Evolutionary conservation across 345 rosid species (phyloP), one percentile per base, ranked within the genome.

Genomic region (Aethionema arabicum): DNA sequence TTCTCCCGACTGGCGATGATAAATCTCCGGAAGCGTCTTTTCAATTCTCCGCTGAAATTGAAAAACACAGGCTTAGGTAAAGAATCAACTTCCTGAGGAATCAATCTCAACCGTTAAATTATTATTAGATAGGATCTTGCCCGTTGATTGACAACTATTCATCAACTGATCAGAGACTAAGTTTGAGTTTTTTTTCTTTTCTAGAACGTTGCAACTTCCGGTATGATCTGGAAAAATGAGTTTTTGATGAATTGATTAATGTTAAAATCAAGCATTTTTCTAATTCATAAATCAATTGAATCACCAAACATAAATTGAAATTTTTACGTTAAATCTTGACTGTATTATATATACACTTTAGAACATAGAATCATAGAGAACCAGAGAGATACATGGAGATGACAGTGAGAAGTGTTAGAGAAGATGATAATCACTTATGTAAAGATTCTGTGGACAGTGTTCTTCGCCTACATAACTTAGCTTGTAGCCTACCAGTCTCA

Each of bases 401-500:
- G 6, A 13, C 38, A 66, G 37, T 2, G 11, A 65, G 61, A 21
- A 21, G 2, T 21, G 27, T 21, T 21, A 21, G 27, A 21, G 2
- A 21, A 21, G 27, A 21, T n/a, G 27, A 21, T 21, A 21, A 21
- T 21, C 27, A 21, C 37, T 21, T 27, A 45, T 12, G 54, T 10
- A 40, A 41, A 27, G 32, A 46, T 63, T 74, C 55, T 3, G 79
- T 65, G 50, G 79, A 82, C 66, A 79, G 75, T 69, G 61, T 80
- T 62, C 78, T 47, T 11, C 78, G 72, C 70, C 73, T 84, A 8
- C 80, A 61, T 41, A 77, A 66, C 59, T 67, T 84, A 59, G 50
- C 48, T 41, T 75, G 76, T 39, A 52, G 46, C 56, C 71, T 73
- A 13, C 68, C 80, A 12, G 74, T 74, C 63, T 77, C 88, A 31